Conservation (phyloP, 108 stramenopile species). For the Conticribra guillardii region DNA sequence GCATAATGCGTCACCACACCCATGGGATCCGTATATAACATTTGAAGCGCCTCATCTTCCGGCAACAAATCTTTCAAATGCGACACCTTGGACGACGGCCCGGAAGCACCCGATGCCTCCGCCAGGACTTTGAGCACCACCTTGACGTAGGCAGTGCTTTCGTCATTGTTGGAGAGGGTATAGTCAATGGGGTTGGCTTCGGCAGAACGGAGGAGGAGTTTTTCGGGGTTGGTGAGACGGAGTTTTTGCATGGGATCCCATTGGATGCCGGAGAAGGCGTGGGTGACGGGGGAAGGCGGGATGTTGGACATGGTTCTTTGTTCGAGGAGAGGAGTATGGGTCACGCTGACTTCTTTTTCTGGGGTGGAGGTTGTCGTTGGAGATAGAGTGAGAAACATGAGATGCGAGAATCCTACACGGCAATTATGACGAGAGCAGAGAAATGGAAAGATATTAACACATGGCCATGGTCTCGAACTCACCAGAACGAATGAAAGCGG, state of each 20-base stretch:
- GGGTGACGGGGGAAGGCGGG: slow-evolving; percentile 59
- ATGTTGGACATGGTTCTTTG: slow-evolving; percentile 43
- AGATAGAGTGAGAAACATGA: too few species aligned
- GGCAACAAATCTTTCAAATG: slow-evolving; percentile 42
- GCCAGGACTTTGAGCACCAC: slow-evolving; percentile 69
- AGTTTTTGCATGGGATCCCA: slow-evolving; percentile 63
- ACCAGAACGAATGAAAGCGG: too few species aligned
- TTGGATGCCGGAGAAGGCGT: slow-evolving; percentile 66
- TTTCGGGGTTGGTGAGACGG: slow-evolving; percentile 61
- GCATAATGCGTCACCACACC: slow-evolving; percentile 75
- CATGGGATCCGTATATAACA: slow-evolving; percentile 61
- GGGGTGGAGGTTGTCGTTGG: too few species aligned
- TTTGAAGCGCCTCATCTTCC: slow-evolving; percentile 60
- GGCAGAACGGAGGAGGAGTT: slow-evolving; percentile 57
- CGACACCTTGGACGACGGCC: slow-evolving; percentile 55
- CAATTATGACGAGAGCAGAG: too few species aligned
- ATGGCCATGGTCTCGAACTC: too few species aligned
- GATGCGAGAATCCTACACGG: too few species aligned
- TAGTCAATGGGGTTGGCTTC: slow-evolving; percentile 82
- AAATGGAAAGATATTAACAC: too few species aligned
- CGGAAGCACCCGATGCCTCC: slow-evolving; percentile 47
- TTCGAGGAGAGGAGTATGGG: too few species aligned
- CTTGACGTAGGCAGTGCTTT: slow-evolving; percentile 63
- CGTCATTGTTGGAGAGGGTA: slow-evolving; percentile 60
- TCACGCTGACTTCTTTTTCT: too few species aligned